Evolutionary conservation across 805 yeast species (phyloP).

Genomic region (Yarrowia sp.): DNA sequence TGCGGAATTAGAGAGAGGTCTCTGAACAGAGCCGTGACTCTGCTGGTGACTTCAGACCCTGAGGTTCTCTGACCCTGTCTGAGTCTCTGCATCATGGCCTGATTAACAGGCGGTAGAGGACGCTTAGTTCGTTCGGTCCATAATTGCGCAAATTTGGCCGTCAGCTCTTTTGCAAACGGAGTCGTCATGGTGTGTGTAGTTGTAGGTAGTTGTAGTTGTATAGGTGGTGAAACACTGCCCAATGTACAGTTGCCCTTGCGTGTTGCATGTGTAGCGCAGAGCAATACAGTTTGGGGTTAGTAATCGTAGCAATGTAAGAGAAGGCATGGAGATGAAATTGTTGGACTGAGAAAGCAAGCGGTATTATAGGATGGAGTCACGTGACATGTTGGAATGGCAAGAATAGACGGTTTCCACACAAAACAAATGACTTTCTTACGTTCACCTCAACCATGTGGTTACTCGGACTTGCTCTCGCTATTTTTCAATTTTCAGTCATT

Average conservation of each 20-base stretch:
- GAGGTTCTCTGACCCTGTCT: not conserved
- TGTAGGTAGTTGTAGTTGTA: not conserved
- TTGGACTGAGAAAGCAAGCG: no score
- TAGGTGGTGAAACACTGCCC: not conserved
- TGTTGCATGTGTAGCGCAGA: not conserved
- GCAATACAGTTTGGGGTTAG: no score
- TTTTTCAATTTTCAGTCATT: no score
- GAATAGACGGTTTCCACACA: no score
- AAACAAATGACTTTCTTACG: no score
- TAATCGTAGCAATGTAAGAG: no score
- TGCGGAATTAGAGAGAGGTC: conserved; percentile 31
- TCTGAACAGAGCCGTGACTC: not conserved
- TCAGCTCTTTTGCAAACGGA: conserved; percentile 14
- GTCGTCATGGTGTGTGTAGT: not conserved
- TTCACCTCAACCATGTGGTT: no score
- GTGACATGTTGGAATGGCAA: no score
- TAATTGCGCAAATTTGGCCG: not conserved
- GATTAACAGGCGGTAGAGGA: conserved; percentile 4
- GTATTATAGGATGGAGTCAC: no score
- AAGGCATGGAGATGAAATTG: not conserved
- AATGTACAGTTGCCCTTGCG: not conserved
- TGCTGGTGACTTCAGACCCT: not conserved
- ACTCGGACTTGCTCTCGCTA: no score
- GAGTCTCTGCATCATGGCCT: conserved; percentile 3
- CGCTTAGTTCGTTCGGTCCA: conserved; percentile 4